phyloP scores from a whole-genome alignment of 2,329 filamentous ascomycete genomes.

The Beauveria sp. region DNA sequence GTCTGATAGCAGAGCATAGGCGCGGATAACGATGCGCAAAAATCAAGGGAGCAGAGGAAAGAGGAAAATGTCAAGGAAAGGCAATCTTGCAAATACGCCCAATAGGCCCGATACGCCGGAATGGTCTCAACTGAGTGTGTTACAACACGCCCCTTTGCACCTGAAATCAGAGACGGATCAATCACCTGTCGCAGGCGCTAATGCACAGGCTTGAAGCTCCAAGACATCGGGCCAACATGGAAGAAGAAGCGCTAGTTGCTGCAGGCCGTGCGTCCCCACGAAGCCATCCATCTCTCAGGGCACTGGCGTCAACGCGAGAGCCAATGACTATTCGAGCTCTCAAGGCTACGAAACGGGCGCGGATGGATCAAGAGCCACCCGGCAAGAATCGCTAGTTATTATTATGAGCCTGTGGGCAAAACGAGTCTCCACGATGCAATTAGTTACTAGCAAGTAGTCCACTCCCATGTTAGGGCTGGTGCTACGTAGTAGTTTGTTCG shows the following conservation, averaged over 20 bases:
- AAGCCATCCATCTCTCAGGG: background rate
- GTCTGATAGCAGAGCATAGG: background rate
- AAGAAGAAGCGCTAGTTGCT: background rate
- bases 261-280: background rate
- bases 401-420: background rate
- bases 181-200: background rate
- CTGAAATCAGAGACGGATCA: background rate
- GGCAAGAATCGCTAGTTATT: background rate
- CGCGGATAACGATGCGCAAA: too few species aligned
- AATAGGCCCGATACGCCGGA: background rate
- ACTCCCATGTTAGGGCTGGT: background rate
- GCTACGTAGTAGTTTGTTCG: background rate
- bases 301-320: background rate
- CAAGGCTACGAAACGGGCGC: background rate
- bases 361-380: background rate
- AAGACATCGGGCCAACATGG: slow-evolving; percentile 1
- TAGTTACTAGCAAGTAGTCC: background rate
- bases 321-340: background rate
- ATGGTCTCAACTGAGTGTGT: background rate
- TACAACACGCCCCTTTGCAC: background rate
- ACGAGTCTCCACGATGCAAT: background rate
- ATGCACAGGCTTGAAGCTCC: background rate
- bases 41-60: background rate
- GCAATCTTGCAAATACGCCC: background rate
- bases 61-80: too few species aligned